Base-by-base conservation (phyloP, 306 rosid species). In the Cicer pinnatifidum region DNA sequence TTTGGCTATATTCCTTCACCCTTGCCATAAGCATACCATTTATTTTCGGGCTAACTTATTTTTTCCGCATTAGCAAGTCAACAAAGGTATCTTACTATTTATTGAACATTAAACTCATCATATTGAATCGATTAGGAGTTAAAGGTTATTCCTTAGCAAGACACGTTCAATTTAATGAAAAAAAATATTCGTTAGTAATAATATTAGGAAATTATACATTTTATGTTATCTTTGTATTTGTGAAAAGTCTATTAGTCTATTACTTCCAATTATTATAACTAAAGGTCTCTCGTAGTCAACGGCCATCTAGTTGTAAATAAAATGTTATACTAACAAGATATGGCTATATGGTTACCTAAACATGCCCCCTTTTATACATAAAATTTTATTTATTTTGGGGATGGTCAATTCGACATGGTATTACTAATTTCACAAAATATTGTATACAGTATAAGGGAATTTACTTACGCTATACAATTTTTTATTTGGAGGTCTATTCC, bases 231-330 rank as follows among this genome's bases (percentile, higher is more conserved):
- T 28, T 33, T 59, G 38, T 38, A 37, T 19, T n/a, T 17, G 9
- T 50, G 40, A 57, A 61, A 8, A 52, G 79, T 67, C 70, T 47
- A 19, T 17, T 66, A 52, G 75, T 67, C 70, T 57, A 19, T n/a
- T 66, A 53, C 41, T 47, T 20, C 59, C 39, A 10, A 6, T 50
- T 39, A 43, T 39, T 39, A 51, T 33, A 71, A 71, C 41, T 8
- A 44, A 1, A 54, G 51, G 40, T 57, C 71, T 67, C 71, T 80
- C 40, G 13, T 40, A 44, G 65, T 67, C 72, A 53, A 73, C 13
- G 60, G 37, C 71, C 13, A 11, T 50, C 76, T 40, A 50, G 47
- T 40, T 57, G 45, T 37, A n/a, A 54, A 57, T n/a, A 73, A 57
- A 44, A 67, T 67, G 19, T 12, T 59, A 50, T 50, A 47, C 16